phyloP scores from a whole-genome alignment of 2,329 filamentous ascomycete genomes.

The Phyllachora maydis region DNA sequence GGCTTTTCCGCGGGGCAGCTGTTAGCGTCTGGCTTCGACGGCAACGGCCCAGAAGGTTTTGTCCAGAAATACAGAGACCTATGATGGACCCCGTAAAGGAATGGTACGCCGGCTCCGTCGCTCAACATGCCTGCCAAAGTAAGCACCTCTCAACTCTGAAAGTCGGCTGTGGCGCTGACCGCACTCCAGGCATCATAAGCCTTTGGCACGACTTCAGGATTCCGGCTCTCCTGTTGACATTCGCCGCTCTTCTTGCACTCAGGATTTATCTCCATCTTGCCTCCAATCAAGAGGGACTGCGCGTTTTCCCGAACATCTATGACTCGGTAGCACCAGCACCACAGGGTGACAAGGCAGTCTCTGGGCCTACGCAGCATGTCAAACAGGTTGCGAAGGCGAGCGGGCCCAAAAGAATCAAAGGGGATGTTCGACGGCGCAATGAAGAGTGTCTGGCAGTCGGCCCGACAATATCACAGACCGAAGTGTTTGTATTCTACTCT shows the following conservation, averaged over 20 bases:
- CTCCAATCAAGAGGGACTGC: slow-evolving; percentile 12
- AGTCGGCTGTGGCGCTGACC: too few species aligned
- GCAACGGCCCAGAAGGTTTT: too few species aligned
- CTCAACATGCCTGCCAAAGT: too few species aligned
- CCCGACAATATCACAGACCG: slow-evolving; percentile 22
- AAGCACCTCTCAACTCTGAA: too few species aligned
- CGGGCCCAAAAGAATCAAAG: slow-evolving; percentile 25
- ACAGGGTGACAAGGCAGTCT: slow-evolving; percentile 2
- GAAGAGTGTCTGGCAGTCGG: slow-evolving; percentile 9
- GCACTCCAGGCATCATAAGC: too few species aligned
- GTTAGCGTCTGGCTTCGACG: too few species aligned
- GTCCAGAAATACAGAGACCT: too few species aligned
- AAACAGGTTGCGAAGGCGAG: slow-evolving; percentile 12
- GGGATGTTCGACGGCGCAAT: slow-evolving; percentile 13
- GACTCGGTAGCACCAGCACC: slow-evolving; percentile 2
- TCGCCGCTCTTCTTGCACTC: slow-evolving; percentile 15
- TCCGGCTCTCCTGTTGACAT: slow-evolving; percentile 17
- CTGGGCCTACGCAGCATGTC: slow-evolving; percentile 5
- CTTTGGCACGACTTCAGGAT: slow-evolving; percentile 25
- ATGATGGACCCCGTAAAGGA: too few species aligned
- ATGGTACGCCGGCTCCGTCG: too few species aligned
- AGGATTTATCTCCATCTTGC: slow-evolving; percentile 20
- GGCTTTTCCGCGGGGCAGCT: too few species aligned
- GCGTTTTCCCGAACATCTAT: slow-evolving; percentile 16
- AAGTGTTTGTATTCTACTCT: slow-evolving; percentile 72